Percentiles rank a stretch among this genome's conserved stretches.
Conservation (phyloP, 164 flowering plant species). For the Kalanchoe fedtschenkoi region DNA sequence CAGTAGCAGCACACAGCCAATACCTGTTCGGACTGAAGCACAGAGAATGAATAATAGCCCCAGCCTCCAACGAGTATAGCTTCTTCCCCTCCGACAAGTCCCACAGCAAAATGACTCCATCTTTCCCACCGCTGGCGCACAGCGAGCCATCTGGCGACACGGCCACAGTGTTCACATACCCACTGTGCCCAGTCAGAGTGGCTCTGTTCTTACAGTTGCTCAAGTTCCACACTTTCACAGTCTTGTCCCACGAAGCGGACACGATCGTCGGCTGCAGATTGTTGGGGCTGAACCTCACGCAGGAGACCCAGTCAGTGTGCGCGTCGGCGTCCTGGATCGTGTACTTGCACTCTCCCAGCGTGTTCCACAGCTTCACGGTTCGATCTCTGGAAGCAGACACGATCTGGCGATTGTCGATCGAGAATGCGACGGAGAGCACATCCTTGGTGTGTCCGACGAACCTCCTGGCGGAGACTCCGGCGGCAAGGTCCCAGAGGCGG, state of each 20-base stretch:
- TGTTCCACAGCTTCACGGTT: neutral
- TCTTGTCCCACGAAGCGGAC: constrained; percentile 3
- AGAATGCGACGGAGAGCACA: neutral
- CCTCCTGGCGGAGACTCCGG: constrained; percentile 1
- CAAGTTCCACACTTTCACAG: constrained; percentile 3
- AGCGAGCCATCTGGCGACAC: neutral
- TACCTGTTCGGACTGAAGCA: constrained; percentile 2
- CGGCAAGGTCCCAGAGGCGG: neutral
- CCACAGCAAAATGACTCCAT: constrained; percentile 5
- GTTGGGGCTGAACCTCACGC: constrained; percentile 5
- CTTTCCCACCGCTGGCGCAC: constrained; percentile 6
- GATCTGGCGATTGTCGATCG: constrained; percentile 1
- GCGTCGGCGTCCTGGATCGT: constrained; percentile 2
- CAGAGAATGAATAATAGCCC: neutral
- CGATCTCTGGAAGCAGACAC: neutral
- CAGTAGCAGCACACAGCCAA: neutral
- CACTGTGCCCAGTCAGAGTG: neutral
- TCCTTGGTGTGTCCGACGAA: neutral
- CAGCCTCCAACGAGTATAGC: neutral
- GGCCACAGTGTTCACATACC: neutral
- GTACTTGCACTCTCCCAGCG: neutral
- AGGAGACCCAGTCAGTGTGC: constrained; percentile 1
- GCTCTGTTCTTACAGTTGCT: neutral
- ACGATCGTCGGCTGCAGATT: neutral
- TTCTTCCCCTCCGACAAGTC: constrained; percentile 1